Evolutionary conservation across 768 basidiomycete species (phyloP), one percentile per base, ranked within the genome.

Genomic region (Termitomyces sp.): DNA sequence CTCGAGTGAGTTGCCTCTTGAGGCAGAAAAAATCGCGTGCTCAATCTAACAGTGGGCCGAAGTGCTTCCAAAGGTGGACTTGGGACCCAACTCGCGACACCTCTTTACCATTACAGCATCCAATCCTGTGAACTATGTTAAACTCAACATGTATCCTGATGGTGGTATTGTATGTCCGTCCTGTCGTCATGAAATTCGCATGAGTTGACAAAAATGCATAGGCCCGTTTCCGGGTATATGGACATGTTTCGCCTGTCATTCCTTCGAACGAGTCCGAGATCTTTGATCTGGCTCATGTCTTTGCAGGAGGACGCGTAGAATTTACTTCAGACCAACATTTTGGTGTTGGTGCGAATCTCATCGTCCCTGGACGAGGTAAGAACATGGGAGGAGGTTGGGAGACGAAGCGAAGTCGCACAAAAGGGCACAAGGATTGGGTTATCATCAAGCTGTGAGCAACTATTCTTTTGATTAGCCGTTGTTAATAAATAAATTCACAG

Each of bases 341-440:
- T 64, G 95, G 94, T 22, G 82, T 90, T 10, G 96, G 94, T 4
- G 82, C 87, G 4, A 98, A 99, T 70, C 74, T 99, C 59, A 84
- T 98, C 47, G 76, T 97, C 39, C 95, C 96, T 1, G 96, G 96
- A 29, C 74, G 95, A 70, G 96, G 92, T 27, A 87, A 86, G 67
- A 88, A 96, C 65, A 99, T 99, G 94, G 86, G 94, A 5, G 95
- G 97, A 67, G 97, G 97, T 4, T 99, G 97, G 97, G 97, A 99
- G 73, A 98, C 96, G 3, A 93, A 90, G 69, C 80, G 97, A 59
- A 95, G 90, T 65, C 79, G 92, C 53, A 77, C 74, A 43, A 80
- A 80, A 54, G 92, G 81, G 39, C 94, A 94, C 71, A 90, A 85
- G 47, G 95, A 98, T 65, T 98, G 93, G 91, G 91, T 83, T 5